A percentile compares a stretch with the other conserved stretches of the same genome.
Evolutionary conservation across 179 eudicot species (phyloP).

Genomic region (Spergularia azorica): DNA sequence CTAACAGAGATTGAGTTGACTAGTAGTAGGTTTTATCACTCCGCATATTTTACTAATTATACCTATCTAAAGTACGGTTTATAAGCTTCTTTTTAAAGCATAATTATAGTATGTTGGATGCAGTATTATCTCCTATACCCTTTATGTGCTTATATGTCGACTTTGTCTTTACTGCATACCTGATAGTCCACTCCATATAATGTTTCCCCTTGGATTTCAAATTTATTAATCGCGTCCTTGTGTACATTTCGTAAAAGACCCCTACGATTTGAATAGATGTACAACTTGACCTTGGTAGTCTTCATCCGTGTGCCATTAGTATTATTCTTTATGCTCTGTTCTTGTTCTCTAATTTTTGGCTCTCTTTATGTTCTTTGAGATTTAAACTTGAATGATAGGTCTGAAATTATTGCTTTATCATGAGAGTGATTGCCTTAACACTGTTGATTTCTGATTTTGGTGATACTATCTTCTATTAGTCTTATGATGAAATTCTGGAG

Average conservation of each 20-base stretch:
- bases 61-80: background rate
- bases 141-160: slow-evolving; percentile 1
- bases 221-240: background rate
- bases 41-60: background rate
- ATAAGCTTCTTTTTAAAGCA: background rate
- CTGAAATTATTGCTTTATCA: background rate
- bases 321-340: background rate
- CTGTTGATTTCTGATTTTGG: background rate
- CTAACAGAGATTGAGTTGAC: background rate
- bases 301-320: background rate
- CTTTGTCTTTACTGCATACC: background rate
- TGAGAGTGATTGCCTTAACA: background rate
- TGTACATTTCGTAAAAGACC: background rate
- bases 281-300: background rate
- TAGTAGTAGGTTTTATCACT: too few relatives aligned
- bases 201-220: slow-evolving; percentile 4
- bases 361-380: background rate
- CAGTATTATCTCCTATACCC: background rate
- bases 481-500: slow-evolving; percentile 76
- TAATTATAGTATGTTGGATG: background rate
- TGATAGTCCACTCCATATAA: background rate
- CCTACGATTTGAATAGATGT: background rate
- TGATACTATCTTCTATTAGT: slow-evolving; percentile 37
- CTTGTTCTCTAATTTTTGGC: background rate
- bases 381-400: background rate